Conservation (phyloP, 768 basidiomycete species). For the Austroboletus festivus region DNA sequence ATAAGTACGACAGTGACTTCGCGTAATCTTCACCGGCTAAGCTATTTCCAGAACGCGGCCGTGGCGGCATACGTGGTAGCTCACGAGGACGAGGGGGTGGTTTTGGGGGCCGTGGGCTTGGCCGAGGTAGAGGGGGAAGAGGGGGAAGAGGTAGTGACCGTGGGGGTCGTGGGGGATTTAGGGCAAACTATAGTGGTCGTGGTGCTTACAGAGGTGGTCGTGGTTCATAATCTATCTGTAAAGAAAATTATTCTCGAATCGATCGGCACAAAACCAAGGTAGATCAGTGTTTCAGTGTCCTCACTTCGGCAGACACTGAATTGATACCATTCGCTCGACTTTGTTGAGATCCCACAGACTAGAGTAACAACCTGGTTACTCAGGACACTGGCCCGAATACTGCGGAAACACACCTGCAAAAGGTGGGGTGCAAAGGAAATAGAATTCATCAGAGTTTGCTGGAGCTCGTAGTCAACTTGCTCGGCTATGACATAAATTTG, state of each 20-base stretch:
- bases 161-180: constrained; percentile 46
- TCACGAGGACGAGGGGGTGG: constrained; percentile 25
- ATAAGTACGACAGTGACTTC: constrained; percentile 8
- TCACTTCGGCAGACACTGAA: constrained; percentile 47
- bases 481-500: constrained; percentile 6
- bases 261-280: background rate
- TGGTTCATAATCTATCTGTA: constrained; percentile 37
- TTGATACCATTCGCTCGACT: constrained; percentile 49
- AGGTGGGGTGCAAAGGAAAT: constrained; percentile 45
- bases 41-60: constrained; percentile 44
- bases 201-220: constrained; percentile 43
- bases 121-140: constrained; percentile 20
- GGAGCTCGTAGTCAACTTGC: constrained; percentile 21
- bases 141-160: constrained; percentile 35
- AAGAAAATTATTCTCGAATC: background rate
- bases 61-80: constrained; percentile 31
- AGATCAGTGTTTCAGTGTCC: constrained; percentile 44
- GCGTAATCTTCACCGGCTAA: constrained; percentile 23
- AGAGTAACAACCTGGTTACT: background rate
- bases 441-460: constrained; percentile 33
- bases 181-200: constrained; percentile 46
- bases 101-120: constrained; percentile 30
- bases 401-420: constrained; percentile 42
- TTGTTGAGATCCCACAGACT: constrained; percentile 49
- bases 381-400: background rate